Evolutionary conservation across 208 protist species (phyloP), one percentile per base, ranked within the genome.

Genomic region (Naegleria lovaniensis): DNA sequence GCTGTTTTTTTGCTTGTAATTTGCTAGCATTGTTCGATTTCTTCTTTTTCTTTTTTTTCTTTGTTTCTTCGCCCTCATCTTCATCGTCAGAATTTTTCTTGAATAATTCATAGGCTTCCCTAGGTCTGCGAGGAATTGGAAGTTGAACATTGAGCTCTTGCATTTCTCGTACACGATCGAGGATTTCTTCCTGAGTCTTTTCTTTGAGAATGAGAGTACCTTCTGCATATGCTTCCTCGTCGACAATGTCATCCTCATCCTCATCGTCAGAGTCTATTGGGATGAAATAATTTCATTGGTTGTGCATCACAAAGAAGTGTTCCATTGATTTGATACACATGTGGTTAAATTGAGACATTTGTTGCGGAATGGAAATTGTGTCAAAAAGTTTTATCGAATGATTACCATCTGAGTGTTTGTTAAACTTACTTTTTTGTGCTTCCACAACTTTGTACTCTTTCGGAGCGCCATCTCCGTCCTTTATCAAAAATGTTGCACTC

Each of bases 401-500:
- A n/a, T n/a, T n/a, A n/a, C n/a, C n/a, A 67, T 67, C 11, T 13
- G 19, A 67, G 11, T 29, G 11, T 29, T 29, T 67, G 11, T 29
- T 67, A 22, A 2, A 29, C 22, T 29, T 67, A 29, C 55, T 3
- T 67, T 13, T 29, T 29, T 67, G 22, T 9, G 43, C 43, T 48
- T 67, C 55, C 11, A 67, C 55, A 29, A 67, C 55, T 29, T 67
- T 15, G 19, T 29, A 67, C 22, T 67, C 55, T 67, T 13, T 67
- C 55, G 19, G 55, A 67, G 55, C 11, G 13, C 55, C 55, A 22
- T n/a, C 22, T 83, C 33, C 75, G 33, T n/a, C 22, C 19, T 97
- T 94, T 38, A 97, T 95, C 11, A 97, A 93, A 58, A 93, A 93
- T 36, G 96, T 93, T 79, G 97, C 94, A 38, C 95, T 93, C 90